Evolutionary conservation across 148 eudicot genomes (phyloP).

Genomic region (Fallopia convolvulus): DNA sequence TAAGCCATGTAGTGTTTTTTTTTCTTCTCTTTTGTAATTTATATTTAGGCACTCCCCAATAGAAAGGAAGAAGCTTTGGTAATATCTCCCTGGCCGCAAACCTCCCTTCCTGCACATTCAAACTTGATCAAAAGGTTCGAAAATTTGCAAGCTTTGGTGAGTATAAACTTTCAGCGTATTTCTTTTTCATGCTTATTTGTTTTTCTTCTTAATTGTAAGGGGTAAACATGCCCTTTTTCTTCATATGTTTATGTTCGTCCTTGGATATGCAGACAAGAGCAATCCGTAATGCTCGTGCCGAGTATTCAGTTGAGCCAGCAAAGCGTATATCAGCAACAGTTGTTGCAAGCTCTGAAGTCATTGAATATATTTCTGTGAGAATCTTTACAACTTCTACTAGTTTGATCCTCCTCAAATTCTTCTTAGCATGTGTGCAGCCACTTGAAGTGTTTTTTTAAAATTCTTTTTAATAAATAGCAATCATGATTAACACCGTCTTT

Average conservation of each 20-base stretch:
- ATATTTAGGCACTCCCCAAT: conserved; percentile 69
- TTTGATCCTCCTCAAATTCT: neutral
- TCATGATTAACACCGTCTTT: conserved; percentile 6
- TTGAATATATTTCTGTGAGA: conserved; percentile 85
- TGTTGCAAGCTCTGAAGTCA: conserved; percentile 81
- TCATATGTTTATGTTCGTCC: neutral
- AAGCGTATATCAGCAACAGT: conserved; percentile 84
- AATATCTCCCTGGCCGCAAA: conserved; percentile 74
- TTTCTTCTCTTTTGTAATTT: neutral
- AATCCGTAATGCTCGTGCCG: conserved; percentile 93
- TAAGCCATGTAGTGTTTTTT: neutral
- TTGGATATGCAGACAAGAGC: conserved; percentile 56
- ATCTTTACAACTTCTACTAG: neutral
- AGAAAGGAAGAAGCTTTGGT: conserved; percentile 64
- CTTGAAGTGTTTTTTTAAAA: neutral
- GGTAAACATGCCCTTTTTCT: neutral
- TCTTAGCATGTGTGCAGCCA: neutral
- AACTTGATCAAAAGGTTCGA: conserved; percentile 72
- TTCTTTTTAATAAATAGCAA: neutral
- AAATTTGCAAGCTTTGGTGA: conserved; percentile 88
- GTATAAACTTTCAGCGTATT: conserved; percentile 14
- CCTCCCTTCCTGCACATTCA: conserved; percentile 65
- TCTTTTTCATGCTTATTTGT: neutral
- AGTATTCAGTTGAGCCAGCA: conserved; percentile 93
- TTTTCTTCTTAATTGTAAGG: neutral